phyloP scores from a whole-genome alignment of 225 moss, liverwort and hornwort genomes.

The Anthoceros angustus region DNA sequence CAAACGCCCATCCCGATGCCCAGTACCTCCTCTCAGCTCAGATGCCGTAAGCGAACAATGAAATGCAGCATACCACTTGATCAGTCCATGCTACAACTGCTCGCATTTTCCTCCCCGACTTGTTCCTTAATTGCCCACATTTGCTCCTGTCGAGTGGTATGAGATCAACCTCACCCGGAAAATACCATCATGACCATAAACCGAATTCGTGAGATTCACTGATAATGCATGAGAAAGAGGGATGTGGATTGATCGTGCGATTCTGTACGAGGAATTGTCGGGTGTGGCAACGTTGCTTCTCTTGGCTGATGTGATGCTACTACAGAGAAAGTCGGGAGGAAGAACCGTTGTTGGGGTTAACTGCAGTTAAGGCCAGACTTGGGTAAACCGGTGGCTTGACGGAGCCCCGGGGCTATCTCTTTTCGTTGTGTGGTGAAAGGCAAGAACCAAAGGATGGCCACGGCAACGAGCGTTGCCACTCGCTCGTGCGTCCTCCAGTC shows the following conservation, averaged over 20 bases:
- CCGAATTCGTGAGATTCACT: neutral
- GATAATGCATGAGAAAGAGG: too few species aligned
- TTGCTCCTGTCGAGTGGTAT: neutral
- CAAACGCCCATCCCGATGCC: neutral
- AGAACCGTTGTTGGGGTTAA: neutral
- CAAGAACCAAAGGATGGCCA: neutral
- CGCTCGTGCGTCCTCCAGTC: neutral
- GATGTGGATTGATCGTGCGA: neutral
- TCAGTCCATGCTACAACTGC: conserved; percentile 81
- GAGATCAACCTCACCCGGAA: neutral
- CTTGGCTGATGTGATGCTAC: neutral
- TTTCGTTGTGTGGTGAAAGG: neutral
- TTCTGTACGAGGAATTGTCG: neutral
- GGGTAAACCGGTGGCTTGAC: neutral
- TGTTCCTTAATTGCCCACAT: neutral
- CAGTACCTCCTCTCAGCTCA: too few species aligned
- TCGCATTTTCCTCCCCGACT: conserved; percentile 30
- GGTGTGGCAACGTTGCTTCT: neutral
- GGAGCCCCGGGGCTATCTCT: neutral
- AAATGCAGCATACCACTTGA: conserved; percentile 46
- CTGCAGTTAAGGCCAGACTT: neutral
- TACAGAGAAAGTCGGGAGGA: conserved; percentile 1
- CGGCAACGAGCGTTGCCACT: neutral
- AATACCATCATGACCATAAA: neutral
- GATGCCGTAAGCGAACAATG: neutral